Evolutionary conservation across 306 rosid species (phyloP).

Genomic region (Vigna mungo): DNA sequence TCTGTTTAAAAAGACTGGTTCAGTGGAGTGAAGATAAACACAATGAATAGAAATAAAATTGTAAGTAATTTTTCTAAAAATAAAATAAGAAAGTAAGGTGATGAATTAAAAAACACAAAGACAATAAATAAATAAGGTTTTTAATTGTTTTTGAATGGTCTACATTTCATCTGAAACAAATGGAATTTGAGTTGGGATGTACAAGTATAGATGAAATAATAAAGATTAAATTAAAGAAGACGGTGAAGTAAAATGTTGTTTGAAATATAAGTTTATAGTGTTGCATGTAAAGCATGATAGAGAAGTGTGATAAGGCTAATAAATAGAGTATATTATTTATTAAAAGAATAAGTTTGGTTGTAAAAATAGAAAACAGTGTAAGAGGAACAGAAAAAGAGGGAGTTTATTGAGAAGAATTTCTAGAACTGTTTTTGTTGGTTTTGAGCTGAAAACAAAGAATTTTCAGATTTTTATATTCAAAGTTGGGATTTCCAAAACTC

Average conservation of each 20-base stretch:
- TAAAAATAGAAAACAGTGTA: background rate
- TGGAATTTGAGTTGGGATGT: too few relatives aligned
- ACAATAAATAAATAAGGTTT: too few relatives aligned
- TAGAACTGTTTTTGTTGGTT: slow-evolving; percentile 9
- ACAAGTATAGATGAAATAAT: too few relatives aligned
- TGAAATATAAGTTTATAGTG: background rate
- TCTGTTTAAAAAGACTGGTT: too few relatives aligned
- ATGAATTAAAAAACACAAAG: too few relatives aligned
- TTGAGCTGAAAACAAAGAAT: slow-evolving; percentile 18
- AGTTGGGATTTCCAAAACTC: background rate
- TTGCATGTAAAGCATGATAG: background rate
- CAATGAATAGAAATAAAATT: too few relatives aligned
- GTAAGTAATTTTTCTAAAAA: too few relatives aligned
- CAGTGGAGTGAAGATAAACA: too few relatives aligned
- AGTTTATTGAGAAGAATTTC: background rate
- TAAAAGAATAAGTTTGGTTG: background rate
- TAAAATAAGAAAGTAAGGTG: too few relatives aligned
- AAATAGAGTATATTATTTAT: background rate
- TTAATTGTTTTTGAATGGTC: too few relatives aligned
- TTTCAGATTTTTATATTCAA: slow-evolving; percentile 31
- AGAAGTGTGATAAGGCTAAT: background rate
- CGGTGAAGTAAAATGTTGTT: background rate
- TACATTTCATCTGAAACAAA: background rate
- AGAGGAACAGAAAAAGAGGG: background rate
- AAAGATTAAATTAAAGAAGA: too few relatives aligned